Conservation (phyloP, 2,329 filamentous ascomycete genomes). For the Colletotrichum gloeosporioides region DNA sequence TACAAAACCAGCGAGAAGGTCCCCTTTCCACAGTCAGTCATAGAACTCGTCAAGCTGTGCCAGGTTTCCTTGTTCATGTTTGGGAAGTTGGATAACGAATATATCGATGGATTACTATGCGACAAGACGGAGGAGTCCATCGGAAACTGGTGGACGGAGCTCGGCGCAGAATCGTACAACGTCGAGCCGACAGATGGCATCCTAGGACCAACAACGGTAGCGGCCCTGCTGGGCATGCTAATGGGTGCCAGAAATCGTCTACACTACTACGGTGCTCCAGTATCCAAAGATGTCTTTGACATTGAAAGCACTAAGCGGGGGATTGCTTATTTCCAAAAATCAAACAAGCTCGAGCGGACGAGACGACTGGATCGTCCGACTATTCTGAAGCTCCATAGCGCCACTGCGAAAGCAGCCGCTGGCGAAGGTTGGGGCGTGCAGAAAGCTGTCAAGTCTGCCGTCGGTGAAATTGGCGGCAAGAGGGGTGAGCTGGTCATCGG, state of each 20-base stretch:
- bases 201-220: constrained; percentile 88
- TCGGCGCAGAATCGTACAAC: constrained; percentile 91
- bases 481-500: constrained; percentile 93
- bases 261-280: constrained; percentile 81
- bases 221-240: constrained; percentile 84
- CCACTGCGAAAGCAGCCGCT: constrained; percentile 88
- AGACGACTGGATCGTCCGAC: constrained; percentile 84
- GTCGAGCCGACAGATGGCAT: constrained; percentile 93
- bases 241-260: constrained; percentile 91
- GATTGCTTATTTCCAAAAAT: constrained; percentile 88
- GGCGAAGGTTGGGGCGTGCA: constrained; percentile 93
- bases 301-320: constrained; percentile 81
- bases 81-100: constrained; percentile 84
- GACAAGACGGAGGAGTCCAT: constrained; percentile 91
- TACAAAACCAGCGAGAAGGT: constrained; percentile 88
- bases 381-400: constrained; percentile 77
- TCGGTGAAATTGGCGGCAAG: constrained; percentile 92
- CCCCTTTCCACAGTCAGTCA: constrained; percentile 76
- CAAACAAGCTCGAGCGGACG: constrained; percentile 79
- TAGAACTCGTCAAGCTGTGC: constrained; percentile 89
- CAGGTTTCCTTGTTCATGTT: constrained; percentile 90
- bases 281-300: constrained; percentile 92
- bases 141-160: constrained; percentile 94
- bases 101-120: constrained; percentile 90
- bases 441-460: constrained; percentile 91